Conservation (phyloP, 1,284 basidiomycete genomes). For the Naganishia cerealis region DNA sequence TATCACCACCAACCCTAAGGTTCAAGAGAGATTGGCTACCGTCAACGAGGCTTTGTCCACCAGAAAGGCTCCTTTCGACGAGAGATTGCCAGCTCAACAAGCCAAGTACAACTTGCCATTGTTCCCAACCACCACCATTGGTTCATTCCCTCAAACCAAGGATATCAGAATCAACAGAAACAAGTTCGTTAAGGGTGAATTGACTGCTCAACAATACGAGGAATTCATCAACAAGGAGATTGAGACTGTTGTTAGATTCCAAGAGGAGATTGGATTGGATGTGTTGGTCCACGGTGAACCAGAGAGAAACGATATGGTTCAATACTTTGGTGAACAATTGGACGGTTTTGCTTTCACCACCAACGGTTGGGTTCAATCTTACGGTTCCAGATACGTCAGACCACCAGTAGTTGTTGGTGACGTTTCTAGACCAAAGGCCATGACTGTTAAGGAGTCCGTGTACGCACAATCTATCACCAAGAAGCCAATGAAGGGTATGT, state of each 20-base stretch:
- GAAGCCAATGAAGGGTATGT: constrained; percentile 99
- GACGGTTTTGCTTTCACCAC: constrained; percentile 96
- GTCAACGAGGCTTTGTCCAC: constrained; percentile 85
- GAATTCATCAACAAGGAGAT: constrained; percentile 99
- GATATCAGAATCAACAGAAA: constrained; percentile 95
- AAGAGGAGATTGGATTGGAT: constrained; percentile 94
- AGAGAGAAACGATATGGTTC: constrained; percentile 98
- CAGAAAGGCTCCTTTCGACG: constrained; percentile 85
- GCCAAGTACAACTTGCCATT: constrained; percentile 86
- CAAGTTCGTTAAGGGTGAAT: constrained; percentile 88
- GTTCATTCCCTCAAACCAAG: constrained; percentile 99
- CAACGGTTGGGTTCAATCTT: constrained; percentile 99
- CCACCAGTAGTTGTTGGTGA: constrained; percentile 99
- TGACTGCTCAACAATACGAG: constrained; percentile 86
- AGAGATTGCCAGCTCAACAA: constrained; percentile 84
- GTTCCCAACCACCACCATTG: constrained; percentile 98
- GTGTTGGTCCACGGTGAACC: constrained; percentile 98
- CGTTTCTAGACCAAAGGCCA: constrained; percentile 86
- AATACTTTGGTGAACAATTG: constrained; percentile 98
- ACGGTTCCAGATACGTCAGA: constrained; percentile 82
- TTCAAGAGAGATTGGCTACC: constrained; percentile 90
- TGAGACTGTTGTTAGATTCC: constrained; percentile 88
- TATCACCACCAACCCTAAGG: constrained; percentile 86
- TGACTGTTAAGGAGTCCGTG: constrained; percentile 95
- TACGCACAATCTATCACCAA: constrained; percentile 94